Evolutionary conservation across 805 yeast species (phyloP), one percentile per base, ranked within the genome.

Genomic region (Cyberlindnera maclurae): DNA sequence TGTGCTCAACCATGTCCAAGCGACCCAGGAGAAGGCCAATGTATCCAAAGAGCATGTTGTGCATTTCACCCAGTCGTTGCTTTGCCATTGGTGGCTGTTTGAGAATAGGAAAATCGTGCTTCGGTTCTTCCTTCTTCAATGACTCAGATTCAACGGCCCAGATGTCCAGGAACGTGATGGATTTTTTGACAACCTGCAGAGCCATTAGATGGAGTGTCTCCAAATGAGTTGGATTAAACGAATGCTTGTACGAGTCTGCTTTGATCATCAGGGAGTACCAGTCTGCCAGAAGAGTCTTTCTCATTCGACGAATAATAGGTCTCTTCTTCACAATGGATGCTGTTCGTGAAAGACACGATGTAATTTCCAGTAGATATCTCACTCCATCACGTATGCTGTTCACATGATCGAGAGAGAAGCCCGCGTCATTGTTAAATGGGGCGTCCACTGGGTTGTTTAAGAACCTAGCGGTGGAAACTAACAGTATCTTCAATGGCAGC

Each of bases 201-300:
- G 81, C 73, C 68, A 83, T 64, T 31, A 77, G 53, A 30, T 79
- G 78, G 43, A 84, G 60, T 5, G 75, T 73, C 47, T 77, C 80
- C 41, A 84, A 69, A 48, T 80, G 79, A 27, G 68, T 65, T 18
- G 64, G 62, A 37, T 71, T 74, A 20, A 77, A 65, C 0, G 88
- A 79, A 32, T 81, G 77, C 52, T 79, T 76, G 51, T 75, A 82
- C 29, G 81, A 83, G 45, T 80, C 82, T 1, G 90, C 89, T 51
- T 80, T 82, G 29, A 77, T 70, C 78, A 82, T 79, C 30, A 84
- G 63, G 37, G 77, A 78, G 46, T 83, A 82, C 95, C 94, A 84
- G 54, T 82, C 89, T 3, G 89, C 81, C 26, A 84, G 67, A 39
- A 84, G 59, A 29, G 77, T 68, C 57, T 84, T 84, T 47, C 95